Base-by-base conservation (phyloP, 805 yeast species). In the Teunomyces tritomae region DNA sequence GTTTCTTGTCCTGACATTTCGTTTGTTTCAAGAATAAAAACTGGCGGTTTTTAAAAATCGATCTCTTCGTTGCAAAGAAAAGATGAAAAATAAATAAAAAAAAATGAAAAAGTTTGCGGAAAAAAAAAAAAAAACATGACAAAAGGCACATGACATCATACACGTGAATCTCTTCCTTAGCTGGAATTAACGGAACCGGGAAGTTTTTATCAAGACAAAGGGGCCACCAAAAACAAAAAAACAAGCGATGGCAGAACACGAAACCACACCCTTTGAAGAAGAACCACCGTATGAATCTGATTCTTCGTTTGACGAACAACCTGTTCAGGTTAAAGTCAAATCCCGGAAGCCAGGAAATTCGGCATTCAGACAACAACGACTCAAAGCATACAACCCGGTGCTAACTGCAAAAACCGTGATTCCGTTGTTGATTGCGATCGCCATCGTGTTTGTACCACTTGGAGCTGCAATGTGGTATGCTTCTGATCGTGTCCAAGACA, bases 281-380 rank as follows among this genome's bases (percentile, higher is more conserved):
- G 47, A 36, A 17, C 35, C 28, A 11, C 57, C 59, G 10, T 66
- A 68, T 28, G 78, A 74, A 32, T 58, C 73, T 2, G 80, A 74
- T 50, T 68, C 77, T 2, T 58, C 79, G 69, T 45, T 78, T 62
- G 51, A 60, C 58, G 36, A 68, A 56, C 34, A 54, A 8, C 27
- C 43, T 5, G 55, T 54, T 13, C 59, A 64, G 8, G 67, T 63
- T 32, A 73, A 73, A 50, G 73, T 68, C 40, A 81, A 78, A 61
- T 73, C 76, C 34, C 79, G 83, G 62, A 79, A 83, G 61, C 94
- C 94, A 10, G 82, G 80, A 42, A 85, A 77, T 49, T 76, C 70
- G 59, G 79, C 78, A 8, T 80, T 80, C 56, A 74, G 81, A 41
- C 85, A 80, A 58, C 85, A 80, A 55, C 63, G 78, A 48, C 64